These are phyloP conservation scores for Macrocybe gigantea DNA, from an alignment of 768 basidiomycete species.

Conservation along the genomic window DNA sequence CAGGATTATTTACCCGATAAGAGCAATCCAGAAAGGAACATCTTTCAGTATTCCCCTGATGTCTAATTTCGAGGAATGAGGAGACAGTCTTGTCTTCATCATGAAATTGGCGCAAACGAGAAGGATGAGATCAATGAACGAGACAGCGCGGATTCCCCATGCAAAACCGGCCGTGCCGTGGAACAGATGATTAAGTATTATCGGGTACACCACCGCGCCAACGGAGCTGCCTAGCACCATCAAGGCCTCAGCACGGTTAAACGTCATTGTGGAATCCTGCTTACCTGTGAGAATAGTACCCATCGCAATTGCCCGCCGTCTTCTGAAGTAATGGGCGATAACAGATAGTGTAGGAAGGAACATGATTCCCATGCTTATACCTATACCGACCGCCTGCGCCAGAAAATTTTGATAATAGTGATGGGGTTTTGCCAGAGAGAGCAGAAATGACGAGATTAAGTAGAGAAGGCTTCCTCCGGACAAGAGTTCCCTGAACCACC, in stretches of 20 bases:
- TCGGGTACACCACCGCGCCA: conserved; percentile 49
- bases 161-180: conserved; percentile 27
- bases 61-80: conserved; percentile 9
- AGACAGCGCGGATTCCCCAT: conserved; percentile 40
- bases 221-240: conserved; percentile 31
- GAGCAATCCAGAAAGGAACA: no score
- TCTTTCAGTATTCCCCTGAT: no score
- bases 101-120: conserved; percentile 36
- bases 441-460: conserved; percentile 44
- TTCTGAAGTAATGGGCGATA: conserved; percentile 47
- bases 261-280: background rate
- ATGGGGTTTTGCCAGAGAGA: conserved; percentile 40
- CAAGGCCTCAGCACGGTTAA: background rate
- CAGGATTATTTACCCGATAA: no score
- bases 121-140: conserved; percentile 37
- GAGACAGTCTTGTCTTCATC: conserved; percentile 36
- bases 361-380: conserved; percentile 49
- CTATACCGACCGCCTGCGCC: conserved; percentile 51
- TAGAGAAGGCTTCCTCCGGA: conserved; percentile 32
- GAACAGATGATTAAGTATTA: conserved; percentile 46
- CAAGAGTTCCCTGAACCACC: conserved; percentile 41
- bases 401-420: conserved; percentile 52
- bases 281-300: conserved; percentile 49
- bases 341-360: conserved; percentile 48
- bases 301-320: conserved; percentile 44